These are phyloP conservation scores for Exophiala calicioides DNA, from an alignment of 2,329 filamentous ascomycete species.

Conservation along the genomic window DNA sequence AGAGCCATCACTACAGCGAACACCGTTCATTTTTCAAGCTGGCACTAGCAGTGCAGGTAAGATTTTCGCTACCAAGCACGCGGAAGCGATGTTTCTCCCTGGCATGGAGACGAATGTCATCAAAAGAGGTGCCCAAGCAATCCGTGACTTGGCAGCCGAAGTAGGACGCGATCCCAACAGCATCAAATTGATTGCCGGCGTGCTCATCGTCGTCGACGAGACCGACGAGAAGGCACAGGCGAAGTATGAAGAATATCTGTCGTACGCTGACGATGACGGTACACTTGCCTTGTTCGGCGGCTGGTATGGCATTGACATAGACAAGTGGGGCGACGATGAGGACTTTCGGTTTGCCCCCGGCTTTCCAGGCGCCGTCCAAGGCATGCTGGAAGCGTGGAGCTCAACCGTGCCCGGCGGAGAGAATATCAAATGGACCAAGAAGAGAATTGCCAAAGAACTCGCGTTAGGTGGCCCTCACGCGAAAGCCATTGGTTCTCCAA, in stretches of 20 bases:
- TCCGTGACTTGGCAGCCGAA: conserved; percentile 52
- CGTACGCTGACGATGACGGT: conserved; percentile 55
- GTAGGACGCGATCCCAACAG: conserved; percentile 57
- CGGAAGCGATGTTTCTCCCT: conserved; percentile 62
- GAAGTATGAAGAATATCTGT: conserved; percentile 54
- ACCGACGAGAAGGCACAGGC: conserved; percentile 55
- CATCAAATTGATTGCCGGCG: conserved; percentile 57
- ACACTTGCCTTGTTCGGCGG: conserved; percentile 58
- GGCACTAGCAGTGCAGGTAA: neutral
- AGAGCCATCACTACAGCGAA: conserved; percentile 5
- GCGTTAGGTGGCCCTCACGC: conserved; percentile 52
- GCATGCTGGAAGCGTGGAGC: conserved; percentile 47
- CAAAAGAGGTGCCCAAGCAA: conserved; percentile 50
- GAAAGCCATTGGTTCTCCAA: conserved; percentile 57
- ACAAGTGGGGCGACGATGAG: conserved; percentile 58
- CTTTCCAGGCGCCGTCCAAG: conserved; percentile 33
- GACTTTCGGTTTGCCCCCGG: conserved; percentile 48
- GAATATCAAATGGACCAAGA: conserved; percentile 41
- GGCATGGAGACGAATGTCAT: conserved; percentile 61
- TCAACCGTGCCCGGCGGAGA: conserved; percentile 34
- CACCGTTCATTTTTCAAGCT: conserved; percentile 9
- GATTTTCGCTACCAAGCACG: conserved; percentile 50
- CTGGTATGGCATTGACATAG: conserved; percentile 63
- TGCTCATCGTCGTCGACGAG: conserved; percentile 51
- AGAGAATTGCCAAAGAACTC: conserved; percentile 47